Evolutionary conservation across 768 basidiomycete genomes (phyloP), one percentile per base, ranked within the genome.

Genomic region (Daedaleopsis sinensis): DNA sequence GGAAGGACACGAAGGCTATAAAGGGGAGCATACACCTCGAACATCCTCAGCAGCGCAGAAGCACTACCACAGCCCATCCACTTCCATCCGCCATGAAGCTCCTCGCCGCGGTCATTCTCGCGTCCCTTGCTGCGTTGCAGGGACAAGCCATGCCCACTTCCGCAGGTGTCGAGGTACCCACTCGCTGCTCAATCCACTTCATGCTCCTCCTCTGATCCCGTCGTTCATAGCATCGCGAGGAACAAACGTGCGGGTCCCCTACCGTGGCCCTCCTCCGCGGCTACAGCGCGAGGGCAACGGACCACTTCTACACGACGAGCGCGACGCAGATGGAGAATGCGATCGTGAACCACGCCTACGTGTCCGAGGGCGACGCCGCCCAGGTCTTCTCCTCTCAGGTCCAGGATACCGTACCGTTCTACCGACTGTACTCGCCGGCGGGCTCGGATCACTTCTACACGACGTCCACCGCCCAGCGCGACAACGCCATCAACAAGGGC

Each of bases 191-290:
- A 32, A 32, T 32, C 27, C 7, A 32, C 27, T 32, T 32, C 27
- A 32, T 32, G 27, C 27, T 7, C 4, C 27, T 32, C 7, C 3
- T 32, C 27, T 32, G 27, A 32, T 7, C 3, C 27, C 27, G 27
- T 32, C 27, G 4, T 32, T 7, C 27, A 32, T 32, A 32, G 27
- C 27, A 32, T 32, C 27, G 27, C 27, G 27, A 32, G 27, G 27
- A 32, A 32, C 27, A 32, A 7, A 32, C 27, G 27, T 32, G 27
- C 46, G 27, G 19, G 65, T 32, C 7, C 27, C 27, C 27, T 7
- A 32, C 27, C 19, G 58, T 67, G 32, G 67, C 67, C 8, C 62
- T 70, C n/a, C 65, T 55, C 56, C 69, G 67, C 46, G 12, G 66
- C 36, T 65, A 42, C 65, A 66, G 39, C 57, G 5, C n/a, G 13